Conservation (phyloP, 257 asterid genomes). For the Avicennia marina region DNA sequence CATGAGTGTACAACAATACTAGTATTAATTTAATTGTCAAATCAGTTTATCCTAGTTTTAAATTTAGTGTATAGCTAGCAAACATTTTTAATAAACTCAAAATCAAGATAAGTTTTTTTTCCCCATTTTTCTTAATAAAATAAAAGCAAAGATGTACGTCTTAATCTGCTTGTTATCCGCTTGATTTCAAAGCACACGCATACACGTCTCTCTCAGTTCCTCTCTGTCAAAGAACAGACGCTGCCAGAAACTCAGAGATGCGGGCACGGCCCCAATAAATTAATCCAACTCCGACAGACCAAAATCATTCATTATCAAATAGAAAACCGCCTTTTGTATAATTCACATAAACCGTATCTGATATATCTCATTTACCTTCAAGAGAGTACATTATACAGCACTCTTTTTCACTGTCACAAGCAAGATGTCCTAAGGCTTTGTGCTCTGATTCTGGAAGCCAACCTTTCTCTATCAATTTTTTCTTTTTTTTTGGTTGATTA, state of each 20-base stretch:
- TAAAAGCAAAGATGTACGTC: neutral
- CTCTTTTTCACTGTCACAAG: slow-evolving; percentile 13
- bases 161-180: slow-evolving; percentile 13
- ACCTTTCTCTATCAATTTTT: slow-evolving; percentile 11
- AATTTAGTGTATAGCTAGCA: too few relatives aligned
- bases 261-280: neutral
- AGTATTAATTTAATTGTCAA: too few relatives aligned
- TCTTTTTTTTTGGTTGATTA: neutral
- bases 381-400: neutral
- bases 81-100: too few relatives aligned
- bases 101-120: neutral
- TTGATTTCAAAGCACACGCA: slow-evolving; percentile 22
- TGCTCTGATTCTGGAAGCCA: slow-evolving; percentile 22
- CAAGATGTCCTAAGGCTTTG: slow-evolving; percentile 15
- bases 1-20: too few relatives aligned
- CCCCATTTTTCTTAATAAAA: neutral
- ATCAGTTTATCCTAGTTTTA: too few relatives aligned
- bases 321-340: slow-evolving; percentile 1
- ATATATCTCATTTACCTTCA: slow-evolving; percentile 5
- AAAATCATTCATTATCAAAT: neutral
- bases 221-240: too few relatives aligned
- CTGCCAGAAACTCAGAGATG: too few relatives aligned
- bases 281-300: slow-evolving; percentile 3
- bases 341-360: slow-evolving; percentile 5
- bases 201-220: slow-evolving; percentile 24